Percentiles rank a stretch among this genome's conserved stretches.
Conservation (phyloP, 2,329 filamentous ascomycete genomes). For the Penicillium sumatraense region DNA sequence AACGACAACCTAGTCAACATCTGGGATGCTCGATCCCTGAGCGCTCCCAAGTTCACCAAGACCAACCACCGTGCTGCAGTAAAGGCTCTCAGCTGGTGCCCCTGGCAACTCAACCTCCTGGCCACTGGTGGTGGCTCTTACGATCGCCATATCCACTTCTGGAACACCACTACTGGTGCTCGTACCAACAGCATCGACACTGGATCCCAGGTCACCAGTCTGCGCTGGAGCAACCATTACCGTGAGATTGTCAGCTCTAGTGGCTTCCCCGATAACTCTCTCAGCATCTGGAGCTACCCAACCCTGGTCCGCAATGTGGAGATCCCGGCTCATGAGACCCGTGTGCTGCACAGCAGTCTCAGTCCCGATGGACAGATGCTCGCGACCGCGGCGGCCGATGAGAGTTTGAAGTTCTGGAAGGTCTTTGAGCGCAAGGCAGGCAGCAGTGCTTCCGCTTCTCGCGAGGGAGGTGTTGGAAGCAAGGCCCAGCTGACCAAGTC, state of each 20-base stretch:
- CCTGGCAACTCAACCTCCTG: constrained; percentile 96
- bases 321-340: constrained; percentile 95
- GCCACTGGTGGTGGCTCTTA: constrained; percentile 96
- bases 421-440: constrained; percentile 98
- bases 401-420: constrained; percentile 99
- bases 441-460: constrained; percentile 64
- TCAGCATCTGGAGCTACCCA: constrained; percentile 99
- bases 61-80: constrained; percentile 99
- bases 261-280: constrained; percentile 98
- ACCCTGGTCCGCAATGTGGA: constrained; percentile 96
- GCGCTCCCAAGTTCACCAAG: constrained; percentile 98
- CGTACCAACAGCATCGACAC: constrained; percentile 99
- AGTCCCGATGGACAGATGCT: constrained; percentile 98
- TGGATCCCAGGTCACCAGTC: constrained; percentile 92
- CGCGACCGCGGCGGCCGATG: constrained; percentile 92
- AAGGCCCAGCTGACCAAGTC: constrained; percentile 90
- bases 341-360: constrained; percentile 94
- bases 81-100: constrained; percentile 98
- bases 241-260: constrained; percentile 97
- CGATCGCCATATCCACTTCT: constrained; percentile 99
- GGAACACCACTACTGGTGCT: constrained; percentile 97
- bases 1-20: constrained; percentile 99
- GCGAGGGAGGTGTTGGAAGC: constrained; percentile 69
- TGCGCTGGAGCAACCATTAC: constrained; percentile 96
- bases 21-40: constrained; percentile 94